A percentile compares a stretch with the other conserved stretches of the same genome.
These are phyloP conservation scores for Darksidea phi DNA, from an alignment of 495 filamentous ascomycete genomes.

Conservation along the genomic window DNA sequence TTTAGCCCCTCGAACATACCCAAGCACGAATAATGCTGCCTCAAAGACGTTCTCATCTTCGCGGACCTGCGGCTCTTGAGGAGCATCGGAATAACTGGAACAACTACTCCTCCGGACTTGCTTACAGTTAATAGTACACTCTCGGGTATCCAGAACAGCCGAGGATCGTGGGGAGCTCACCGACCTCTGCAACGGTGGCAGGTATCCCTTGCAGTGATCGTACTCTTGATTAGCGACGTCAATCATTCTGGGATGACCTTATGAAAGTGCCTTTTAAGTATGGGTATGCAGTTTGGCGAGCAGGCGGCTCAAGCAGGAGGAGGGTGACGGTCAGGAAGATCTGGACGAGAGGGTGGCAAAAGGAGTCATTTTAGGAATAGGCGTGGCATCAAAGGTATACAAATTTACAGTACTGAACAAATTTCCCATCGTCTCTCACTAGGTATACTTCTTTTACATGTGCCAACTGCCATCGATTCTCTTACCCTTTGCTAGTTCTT, in stretches of 20 bases:
- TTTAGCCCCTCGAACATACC: conserved; percentile 15
- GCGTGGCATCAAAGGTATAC: conserved; percentile 9
- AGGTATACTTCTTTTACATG: too few relatives aligned
- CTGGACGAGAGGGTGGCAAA: conserved; percentile 22
- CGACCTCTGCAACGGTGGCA: conserved; percentile 9
- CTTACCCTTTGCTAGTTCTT: too few relatives aligned
- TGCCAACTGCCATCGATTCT: too few relatives aligned
- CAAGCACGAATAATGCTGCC: conserved; percentile 11
- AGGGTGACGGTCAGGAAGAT: neutral
- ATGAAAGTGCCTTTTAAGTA: conserved; percentile 28
- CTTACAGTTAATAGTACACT: conserved; percentile 24
- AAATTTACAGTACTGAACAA: conserved; percentile 1
- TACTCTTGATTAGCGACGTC: conserved; percentile 14
- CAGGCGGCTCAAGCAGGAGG: neutral
- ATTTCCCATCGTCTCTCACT: neutral
- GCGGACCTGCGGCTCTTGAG: conserved; percentile 23
- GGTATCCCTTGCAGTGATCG: conserved; percentile 20
- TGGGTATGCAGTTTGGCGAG: conserved; percentile 15
- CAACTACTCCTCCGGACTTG: conserved; percentile 22
- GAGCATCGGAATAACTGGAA: conserved; percentile 26
- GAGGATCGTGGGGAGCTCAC: conserved; percentile 14
- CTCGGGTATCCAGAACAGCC: conserved; percentile 19
- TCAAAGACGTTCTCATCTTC: conserved; percentile 21
- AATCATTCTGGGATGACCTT: conserved; percentile 24
- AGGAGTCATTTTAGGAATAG: conserved; percentile 18